Evolutionary conservation across 371 early-diverging fungal genomes (phyloP).

Genomic region (Parasitella parasitica): DNA sequence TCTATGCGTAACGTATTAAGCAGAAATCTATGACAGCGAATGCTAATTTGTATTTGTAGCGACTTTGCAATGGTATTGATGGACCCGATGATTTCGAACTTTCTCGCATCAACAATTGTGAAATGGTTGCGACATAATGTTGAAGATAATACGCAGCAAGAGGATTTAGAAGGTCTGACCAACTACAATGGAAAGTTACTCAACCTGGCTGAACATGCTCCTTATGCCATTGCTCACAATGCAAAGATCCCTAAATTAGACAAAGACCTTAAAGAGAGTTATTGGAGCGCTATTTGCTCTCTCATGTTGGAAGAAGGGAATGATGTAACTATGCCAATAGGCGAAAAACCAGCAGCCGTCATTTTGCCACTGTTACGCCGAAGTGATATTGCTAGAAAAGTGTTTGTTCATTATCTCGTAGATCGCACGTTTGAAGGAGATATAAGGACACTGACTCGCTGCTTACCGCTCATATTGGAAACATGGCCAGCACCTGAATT

Average conservation of each 20-base stretch:
- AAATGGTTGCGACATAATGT: slow-evolving; percentile 38
- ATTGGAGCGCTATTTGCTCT: slow-evolving; percentile 35
- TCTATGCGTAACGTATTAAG: slow-evolving; percentile 57
- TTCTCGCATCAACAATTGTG: slow-evolving; percentile 43
- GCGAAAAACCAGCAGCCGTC: slow-evolving; percentile 4
- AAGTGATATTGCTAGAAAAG: slow-evolving; percentile 57
- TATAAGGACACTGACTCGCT: slow-evolving; percentile 37
- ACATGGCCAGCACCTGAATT: slow-evolving; percentile 40
- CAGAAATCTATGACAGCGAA: neutral
- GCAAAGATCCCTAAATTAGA: slow-evolving; percentile 42
- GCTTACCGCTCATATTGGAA: slow-evolving; percentile 40
- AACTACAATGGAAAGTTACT: slow-evolving; percentile 55
- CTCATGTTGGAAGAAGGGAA: slow-evolving; percentile 36
- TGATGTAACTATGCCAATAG: slow-evolving; percentile 7
- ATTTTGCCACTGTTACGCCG: slow-evolving; percentile 23
- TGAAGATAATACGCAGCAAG: slow-evolving; percentile 24
- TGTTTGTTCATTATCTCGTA: slow-evolving; percentile 53
- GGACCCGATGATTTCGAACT: slow-evolving; percentile 61
- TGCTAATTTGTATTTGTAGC: slow-evolving; percentile 21
- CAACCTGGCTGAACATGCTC: slow-evolving; percentile 58
- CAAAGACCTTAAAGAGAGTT: slow-evolving; percentile 27
- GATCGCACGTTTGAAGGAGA: slow-evolving; percentile 45
- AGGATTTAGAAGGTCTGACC: slow-evolving; percentile 35
- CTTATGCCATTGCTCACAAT: slow-evolving; percentile 26
- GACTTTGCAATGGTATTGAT: slow-evolving; percentile 64